Base-by-base conservation (phyloP, 2,329 filamentous ascomycete species). In the Verticillium klebahnii region DNA sequence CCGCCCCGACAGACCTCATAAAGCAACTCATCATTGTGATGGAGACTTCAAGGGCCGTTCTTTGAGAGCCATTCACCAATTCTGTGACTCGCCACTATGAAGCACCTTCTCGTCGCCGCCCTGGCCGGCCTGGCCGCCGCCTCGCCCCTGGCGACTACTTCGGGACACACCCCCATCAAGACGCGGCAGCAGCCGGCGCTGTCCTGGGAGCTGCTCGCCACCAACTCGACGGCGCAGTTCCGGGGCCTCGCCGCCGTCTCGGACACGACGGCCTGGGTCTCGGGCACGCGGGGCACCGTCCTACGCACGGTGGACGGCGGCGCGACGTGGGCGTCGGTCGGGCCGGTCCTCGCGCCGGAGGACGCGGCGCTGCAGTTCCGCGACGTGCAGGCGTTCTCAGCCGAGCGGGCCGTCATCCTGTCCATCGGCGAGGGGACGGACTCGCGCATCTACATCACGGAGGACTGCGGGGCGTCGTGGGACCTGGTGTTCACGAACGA, bases 321-420 rank as follows among this genome's bases (percentile, higher is more conserved):
- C 17, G 36, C 52, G 9, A 71, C 69, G 2, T 74, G 72, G 73
- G 45, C 56, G 2, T 69, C 71, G 0, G 69, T 74, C 19, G 72
- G 72, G 2, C 72, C 72, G 2, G 23, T 29, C n/a, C 61, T 71
- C 37, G 36, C 67, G 0, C 56, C 25, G 11, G 65, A 65, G 6
- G 69, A 69, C 62, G 59, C 66, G 1, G 64, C 61, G 15, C 68
- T 73, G 23, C 68, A 74, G 55, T 74, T 73, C 68, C 72, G 72
- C 54, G 72, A 74, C 67, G 61, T 74, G 11, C 67, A 81, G 31
- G 74, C 78, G 4, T 71, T 80, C 60, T 75, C 76, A 12, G 72
- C 74, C 23, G 74, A 79, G 40, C 74, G 74, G 60, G 73, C 74
- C 25, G 69, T 79, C 63, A 69, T 75, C 11, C 73, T 81, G 4